Percentiles rank a stretch among this genome's conserved stretches.
These are phyloP conservation scores for Cubamyces sp. DNA, from an alignment of 768 basidiomycete species.

Conservation along the genomic window DNA sequence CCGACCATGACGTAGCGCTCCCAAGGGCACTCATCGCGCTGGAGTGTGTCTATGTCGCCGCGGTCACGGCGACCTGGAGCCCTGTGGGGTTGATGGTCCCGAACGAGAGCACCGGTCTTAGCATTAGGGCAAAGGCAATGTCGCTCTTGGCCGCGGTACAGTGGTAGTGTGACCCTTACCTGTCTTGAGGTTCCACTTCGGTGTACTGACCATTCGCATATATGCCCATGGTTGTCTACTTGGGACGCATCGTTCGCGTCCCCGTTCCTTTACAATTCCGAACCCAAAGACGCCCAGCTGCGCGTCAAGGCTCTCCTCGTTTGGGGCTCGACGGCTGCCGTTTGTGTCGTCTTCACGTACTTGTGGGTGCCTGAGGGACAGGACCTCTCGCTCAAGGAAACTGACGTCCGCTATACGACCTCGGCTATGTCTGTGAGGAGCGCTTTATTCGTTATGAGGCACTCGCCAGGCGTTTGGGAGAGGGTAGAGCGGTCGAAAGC, in stretches of 20 bases:
- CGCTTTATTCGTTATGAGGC: too few relatives aligned
- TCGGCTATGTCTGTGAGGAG: slow-evolving; percentile 16
- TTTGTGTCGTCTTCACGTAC: slow-evolving; percentile 41
- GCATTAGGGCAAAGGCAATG: slow-evolving; percentile 80
- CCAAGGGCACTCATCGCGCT: slow-evolving; percentile 66
- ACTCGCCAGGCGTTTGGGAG: too few relatives aligned
- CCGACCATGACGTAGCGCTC: slow-evolving; percentile 48
- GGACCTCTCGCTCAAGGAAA: slow-evolving; percentile 29
- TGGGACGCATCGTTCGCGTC: slow-evolving; percentile 44
- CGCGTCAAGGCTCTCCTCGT: slow-evolving; percentile 44
- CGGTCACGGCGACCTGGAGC: slow-evolving; percentile 63
- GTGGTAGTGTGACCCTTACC: slow-evolving; percentile 42
- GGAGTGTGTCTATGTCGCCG: slow-evolving; percentile 51
- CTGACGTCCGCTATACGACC: slow-evolving; percentile 43
- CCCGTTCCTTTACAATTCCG: slow-evolving; percentile 36
- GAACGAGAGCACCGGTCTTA: slow-evolving; percentile 81
- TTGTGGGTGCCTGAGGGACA: slow-evolving; percentile 41
- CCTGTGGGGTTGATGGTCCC: slow-evolving; percentile 64
- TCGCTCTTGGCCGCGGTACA: slow-evolving; percentile 70
- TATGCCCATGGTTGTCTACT: slow-evolving; percentile 36
- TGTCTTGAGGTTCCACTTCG: too few relatives aligned
- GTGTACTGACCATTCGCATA: slow-evolving; percentile 46
- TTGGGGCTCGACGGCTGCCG: slow-evolving; percentile 40
- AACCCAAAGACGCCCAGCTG: slow-evolving; percentile 25
- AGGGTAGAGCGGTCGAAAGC: too few relatives aligned